Percentiles rank a stretch among this genome's conserved stretches.
phyloP scores from a whole-genome alignment of 2,329 filamentous ascomycete species.

The Alternaria triticimaculans region DNA sequence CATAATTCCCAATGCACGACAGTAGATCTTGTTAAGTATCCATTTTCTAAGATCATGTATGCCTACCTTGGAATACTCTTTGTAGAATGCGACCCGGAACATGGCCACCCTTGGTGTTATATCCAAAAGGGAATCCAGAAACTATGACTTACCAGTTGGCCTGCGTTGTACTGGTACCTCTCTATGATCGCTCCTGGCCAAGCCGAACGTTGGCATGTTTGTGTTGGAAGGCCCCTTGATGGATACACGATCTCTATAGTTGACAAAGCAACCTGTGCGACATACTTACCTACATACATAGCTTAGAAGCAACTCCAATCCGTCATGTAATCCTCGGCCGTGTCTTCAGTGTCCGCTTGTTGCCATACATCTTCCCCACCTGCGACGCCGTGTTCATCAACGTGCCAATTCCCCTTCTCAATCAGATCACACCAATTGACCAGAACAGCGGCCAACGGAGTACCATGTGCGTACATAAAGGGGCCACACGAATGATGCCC shows the following conservation, averaged over 20 bases:
- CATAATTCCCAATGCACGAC: not conserved
- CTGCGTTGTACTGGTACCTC: not conserved
- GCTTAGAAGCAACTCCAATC: not conserved
- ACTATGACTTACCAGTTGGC: not conserved
- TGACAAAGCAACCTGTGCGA: not conserved
- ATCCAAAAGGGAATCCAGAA: not conserved
- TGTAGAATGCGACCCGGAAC: not conserved
- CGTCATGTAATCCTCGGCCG: not conserved
- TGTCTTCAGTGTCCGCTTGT: not conserved
- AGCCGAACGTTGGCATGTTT: not conserved
- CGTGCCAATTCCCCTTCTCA: not conserved
- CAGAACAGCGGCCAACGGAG: not conserved
- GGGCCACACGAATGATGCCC: accelerated
- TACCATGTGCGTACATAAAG: not conserved
- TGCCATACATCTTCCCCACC: not conserved
- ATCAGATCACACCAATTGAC: not conserved
- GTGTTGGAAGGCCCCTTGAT: not conserved
- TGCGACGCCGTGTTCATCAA: not conserved
- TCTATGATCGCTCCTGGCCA: not conserved
- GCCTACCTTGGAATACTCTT: not conserved
- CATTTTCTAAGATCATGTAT: not conserved
- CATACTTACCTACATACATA: not conserved
- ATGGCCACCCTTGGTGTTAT: not conserved
- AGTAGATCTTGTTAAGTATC: not conserved
- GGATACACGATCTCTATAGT: accelerated